Evolutionary conservation across 2,329 filamentous ascomycete genomes (phyloP).

Genomic region (Xylaria sp.): DNA sequence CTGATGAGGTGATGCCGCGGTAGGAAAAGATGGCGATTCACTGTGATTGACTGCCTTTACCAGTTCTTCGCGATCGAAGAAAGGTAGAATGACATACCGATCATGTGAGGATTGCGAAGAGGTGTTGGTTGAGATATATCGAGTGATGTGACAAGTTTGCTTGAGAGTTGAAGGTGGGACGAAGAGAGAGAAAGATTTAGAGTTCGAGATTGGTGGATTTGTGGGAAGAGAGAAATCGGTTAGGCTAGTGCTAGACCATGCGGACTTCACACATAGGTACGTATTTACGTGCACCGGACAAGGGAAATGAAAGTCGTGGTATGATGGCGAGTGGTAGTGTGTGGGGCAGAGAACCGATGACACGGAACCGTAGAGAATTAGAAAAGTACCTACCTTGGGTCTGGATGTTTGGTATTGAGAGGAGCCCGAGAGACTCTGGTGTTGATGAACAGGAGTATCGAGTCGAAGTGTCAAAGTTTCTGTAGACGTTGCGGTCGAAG

Average conservation of each 20-base stretch:
- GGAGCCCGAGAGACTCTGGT: neutral
- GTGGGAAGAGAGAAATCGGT: neutral
- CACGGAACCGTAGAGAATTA: neutral
- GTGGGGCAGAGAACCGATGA: neutral
- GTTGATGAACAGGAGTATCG: neutral
- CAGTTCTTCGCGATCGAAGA: neutral
- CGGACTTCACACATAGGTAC: neutral
- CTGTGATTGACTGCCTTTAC: neutral
- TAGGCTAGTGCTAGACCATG: too few relatives aligned
- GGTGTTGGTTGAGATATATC: neutral
- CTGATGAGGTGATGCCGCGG: too few relatives aligned
- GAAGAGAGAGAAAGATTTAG: neutral
- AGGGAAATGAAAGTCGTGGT: neutral
- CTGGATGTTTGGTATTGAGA: neutral
- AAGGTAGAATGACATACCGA: neutral
- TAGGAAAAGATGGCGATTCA: neutral
- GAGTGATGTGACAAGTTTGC: neutral
- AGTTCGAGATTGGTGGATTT: neutral
- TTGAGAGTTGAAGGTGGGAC: conserved; percentile 8
- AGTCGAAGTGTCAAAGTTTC: neutral
- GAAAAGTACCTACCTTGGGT: conserved; percentile 6
- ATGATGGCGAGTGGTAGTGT: neutral
- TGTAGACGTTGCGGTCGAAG: neutral
- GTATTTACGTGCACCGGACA: neutral
- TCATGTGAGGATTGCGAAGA: neutral